Evolutionary conservation across 2,329 filamentous ascomycete genomes (phyloP), one percentile per base, ranked within the genome.

Genomic region (Hirsutella thompsonii): DNA sequence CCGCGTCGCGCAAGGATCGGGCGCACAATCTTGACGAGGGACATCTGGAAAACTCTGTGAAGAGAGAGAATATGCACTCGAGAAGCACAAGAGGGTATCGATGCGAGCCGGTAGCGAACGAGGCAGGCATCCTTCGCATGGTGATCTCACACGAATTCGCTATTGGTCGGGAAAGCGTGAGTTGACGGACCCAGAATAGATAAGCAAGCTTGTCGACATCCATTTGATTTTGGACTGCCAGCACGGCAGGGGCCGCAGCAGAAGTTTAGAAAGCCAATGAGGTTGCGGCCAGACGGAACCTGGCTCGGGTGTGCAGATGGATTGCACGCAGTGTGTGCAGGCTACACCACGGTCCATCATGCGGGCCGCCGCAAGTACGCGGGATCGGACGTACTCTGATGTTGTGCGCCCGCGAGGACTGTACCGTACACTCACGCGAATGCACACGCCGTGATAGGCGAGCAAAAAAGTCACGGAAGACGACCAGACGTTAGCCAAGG

Each of bases 271-370:
- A 11, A 26, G 23, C 23, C 23, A 26, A 26, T 26, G 6, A 32
- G 6, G 30, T 16, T n/a, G 9, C 14, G 32, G 32, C n/a, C 14
- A 18, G 18, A 9, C 32, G 16, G 14, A 18, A 34, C n/a, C 6
- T n/a, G 32, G 32, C 14, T 18, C 16, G 11, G 5, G 13, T 5
- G 32, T 34, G 35, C 39, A 37, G 34, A 8, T 29, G n/a, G 16
- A 26, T 32, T 37, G 34, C 39, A 37, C 37, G n/a, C 23, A 18
- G 20, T n/a, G 34, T 37, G 39, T 41, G 39, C 19, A n/a, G 33
- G 39, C 39, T 26, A 30, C 8, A 30, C 8, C 19, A 29, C 20
- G 32, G 30, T 33, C 32, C n/a, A 19, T 6, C 6, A 11, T 26
- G 38, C 30, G 20, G 28, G 20, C 37, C 29, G 28, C 11, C 19